A percentile compares a stretch with the other conserved stretches of the same genome.
Conservation (phyloP, 176 grass and related monocot genomes). For the Miscanthus lutarioriparius region DNA sequence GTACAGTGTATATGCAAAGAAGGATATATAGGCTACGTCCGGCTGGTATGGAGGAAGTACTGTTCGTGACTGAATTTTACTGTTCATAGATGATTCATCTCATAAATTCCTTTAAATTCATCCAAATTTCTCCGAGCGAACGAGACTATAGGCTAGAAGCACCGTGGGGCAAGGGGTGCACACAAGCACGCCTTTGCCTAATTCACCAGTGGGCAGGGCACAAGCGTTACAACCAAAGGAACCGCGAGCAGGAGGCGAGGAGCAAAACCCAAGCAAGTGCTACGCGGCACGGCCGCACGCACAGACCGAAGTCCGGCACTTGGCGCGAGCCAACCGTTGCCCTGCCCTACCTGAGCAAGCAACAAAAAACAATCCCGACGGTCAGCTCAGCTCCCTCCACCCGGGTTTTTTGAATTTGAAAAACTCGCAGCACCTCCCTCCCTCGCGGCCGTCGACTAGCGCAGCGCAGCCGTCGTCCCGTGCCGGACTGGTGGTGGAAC, state of each 20-base stretch:
- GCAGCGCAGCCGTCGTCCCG: not conserved
- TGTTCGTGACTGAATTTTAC: too few species aligned
- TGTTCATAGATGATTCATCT: too few species aligned
- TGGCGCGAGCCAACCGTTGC: slow-evolving; percentile 32
- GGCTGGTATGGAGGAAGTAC: too few species aligned
- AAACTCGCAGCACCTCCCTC: slow-evolving; percentile 15
- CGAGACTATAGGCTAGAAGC: too few species aligned
- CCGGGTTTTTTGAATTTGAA: slow-evolving; percentile 52
- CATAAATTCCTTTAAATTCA: too few species aligned
- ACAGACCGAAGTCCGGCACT: not conserved
- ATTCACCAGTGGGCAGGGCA: not conserved
- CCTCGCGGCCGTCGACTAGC: not conserved
- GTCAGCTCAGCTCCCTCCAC: slow-evolving; percentile 31
- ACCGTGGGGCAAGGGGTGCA: not conserved
- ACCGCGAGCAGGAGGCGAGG: not conserved
- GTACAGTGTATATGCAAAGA: not conserved
- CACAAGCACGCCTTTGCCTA: not conserved
- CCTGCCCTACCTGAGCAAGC: not conserved
- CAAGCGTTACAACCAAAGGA: too few species aligned
- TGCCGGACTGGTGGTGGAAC: not conserved
- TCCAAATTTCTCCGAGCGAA: too few species aligned
- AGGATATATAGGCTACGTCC: not conserved
- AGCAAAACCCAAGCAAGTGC: too few species aligned
- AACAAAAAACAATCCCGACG: not conserved
- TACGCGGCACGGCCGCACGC: not conserved